A percentile compares a stretch with the other conserved stretches of the same genome.
Evolutionary conservation across 1,284 basidiomycete species (phyloP).

Genomic region (Boletus nobilissimus): DNA sequence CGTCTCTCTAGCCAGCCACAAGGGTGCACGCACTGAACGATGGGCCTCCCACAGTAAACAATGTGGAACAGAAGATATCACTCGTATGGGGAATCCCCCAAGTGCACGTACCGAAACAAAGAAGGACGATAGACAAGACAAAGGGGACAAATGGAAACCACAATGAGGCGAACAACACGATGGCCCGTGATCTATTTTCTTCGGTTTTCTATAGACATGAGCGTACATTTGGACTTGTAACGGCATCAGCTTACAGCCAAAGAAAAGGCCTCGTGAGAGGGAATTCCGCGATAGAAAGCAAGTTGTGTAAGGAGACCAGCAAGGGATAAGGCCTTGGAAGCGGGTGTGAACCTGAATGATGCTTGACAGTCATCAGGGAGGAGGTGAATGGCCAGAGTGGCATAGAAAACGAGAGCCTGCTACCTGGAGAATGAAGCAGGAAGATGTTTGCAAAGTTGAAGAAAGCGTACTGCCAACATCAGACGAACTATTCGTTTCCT

Average conservation of each 20-base stretch:
- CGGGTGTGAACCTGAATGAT: constrained; percentile 2
- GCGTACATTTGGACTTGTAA: too few species aligned
- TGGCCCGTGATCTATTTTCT: not conserved
- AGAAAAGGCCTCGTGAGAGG: not conserved
- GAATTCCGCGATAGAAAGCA: not conserved
- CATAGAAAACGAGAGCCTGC: not conserved
- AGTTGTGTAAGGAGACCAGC: constrained; percentile 9
- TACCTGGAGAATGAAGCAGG: not conserved
- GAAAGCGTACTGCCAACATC: constrained; percentile 5
- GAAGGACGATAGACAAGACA: not conserved
- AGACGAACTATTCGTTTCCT: not conserved
- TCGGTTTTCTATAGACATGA: not conserved
- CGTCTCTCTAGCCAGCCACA: not conserved
- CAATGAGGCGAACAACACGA: not conserved
- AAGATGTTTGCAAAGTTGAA: not conserved
- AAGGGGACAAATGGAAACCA: constrained; percentile 9
- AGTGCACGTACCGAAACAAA: constrained; percentile 1
- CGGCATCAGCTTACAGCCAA: not conserved
- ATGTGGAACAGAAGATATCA: not conserved
- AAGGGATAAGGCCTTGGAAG: constrained; percentile 1
- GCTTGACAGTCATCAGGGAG: constrained; percentile 1
- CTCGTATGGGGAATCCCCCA: too few species aligned
- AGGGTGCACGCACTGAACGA: not conserved
- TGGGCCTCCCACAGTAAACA: not conserved
- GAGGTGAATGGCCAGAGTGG: not conserved